Percentiles rank a stretch among this genome's conserved stretches.
These are phyloP conservation scores for Xylaria curta DNA, from an alignment of 495 filamentous ascomycete genomes.

Conservation along the genomic window DNA sequence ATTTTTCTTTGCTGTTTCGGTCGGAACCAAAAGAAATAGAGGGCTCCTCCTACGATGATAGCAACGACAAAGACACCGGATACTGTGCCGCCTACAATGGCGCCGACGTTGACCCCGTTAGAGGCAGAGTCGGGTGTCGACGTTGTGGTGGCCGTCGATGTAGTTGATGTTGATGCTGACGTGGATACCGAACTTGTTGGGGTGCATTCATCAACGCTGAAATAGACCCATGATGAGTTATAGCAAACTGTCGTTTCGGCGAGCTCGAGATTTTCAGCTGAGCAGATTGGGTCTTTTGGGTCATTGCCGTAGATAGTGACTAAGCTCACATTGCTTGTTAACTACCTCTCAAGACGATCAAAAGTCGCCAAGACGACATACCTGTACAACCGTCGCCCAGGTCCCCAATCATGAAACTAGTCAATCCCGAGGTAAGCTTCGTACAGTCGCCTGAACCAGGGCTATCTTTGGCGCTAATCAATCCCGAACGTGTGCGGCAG, in stretches of 20 bases:
- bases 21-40: constrained; percentile 23
- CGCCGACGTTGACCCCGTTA: constrained; percentile 5
- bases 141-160: constrained; percentile 10
- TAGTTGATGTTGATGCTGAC: not conserved
- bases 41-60: not conserved
- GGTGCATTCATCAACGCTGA: constrained; percentile 17
- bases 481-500: not conserved
- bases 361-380: not conserved
- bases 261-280: not conserved
- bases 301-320: constrained; percentile 25
- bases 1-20: constrained; percentile 7
- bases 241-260: constrained; percentile 8
- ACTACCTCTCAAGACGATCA: not conserved
- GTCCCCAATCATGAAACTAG: constrained; percentile 11
- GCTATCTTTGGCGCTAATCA: not conserved
- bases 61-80: constrained; percentile 10
- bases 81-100: constrained; percentile 18
- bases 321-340: constrained; percentile 22
- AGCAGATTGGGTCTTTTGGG: constrained; percentile 15
- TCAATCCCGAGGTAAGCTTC: not conserved
- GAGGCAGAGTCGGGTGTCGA: not conserved
- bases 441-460: constrained; percentile 12
- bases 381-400: constrained; percentile 17
- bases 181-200: not conserved
- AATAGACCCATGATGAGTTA: constrained; percentile 13